Evolutionary conservation across 2,329 filamentous ascomycete species (phyloP).

Genomic region (Cytospora chrysosperma): DNA sequence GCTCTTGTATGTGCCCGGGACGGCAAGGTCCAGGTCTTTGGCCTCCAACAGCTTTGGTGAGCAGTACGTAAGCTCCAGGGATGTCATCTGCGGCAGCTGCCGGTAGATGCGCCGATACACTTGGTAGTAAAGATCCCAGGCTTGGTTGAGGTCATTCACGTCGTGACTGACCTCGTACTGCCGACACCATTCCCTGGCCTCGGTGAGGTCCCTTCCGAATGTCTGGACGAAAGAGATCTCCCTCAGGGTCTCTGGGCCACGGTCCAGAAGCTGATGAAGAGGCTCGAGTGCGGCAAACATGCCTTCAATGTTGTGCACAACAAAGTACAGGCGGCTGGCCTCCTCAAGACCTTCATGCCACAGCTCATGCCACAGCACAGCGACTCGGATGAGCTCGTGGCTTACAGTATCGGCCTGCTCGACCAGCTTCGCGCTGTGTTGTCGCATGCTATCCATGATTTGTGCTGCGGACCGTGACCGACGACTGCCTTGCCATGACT

Average conservation of each 20-base stretch:
- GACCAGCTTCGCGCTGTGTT: slow-evolving; percentile 88
- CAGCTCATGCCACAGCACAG: slow-evolving; percentile 96
- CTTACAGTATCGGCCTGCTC: slow-evolving; percentile 95
- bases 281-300: slow-evolving; percentile 93
- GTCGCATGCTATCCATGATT: slow-evolving; percentile 98
- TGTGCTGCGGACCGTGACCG: slow-evolving; percentile 84
- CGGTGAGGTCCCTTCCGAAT: slow-evolving; percentile 90
- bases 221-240: slow-evolving; percentile 98
- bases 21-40: slow-evolving; percentile 82
- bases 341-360: slow-evolving; percentile 99
- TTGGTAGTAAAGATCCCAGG: slow-evolving; percentile 98
- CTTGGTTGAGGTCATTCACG: slow-evolving; percentile 92
- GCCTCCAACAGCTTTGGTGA: slow-evolving; percentile 89
- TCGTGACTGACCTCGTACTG: slow-evolving; percentile 88
- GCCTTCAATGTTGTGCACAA: slow-evolving; percentile 93
- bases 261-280: slow-evolving; percentile 86
- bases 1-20: slow-evolving; percentile 92
- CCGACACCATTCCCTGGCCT: slow-evolving; percentile 94
- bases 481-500: slow-evolving; percentile 77
- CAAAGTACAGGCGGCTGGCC: slow-evolving; percentile 93
- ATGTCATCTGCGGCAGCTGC: slow-evolving; percentile 89
- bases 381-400: slow-evolving; percentile 93
- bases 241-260: slow-evolving; percentile 85
- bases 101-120: slow-evolving; percentile 95
- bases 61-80: slow-evolving; percentile 92